A percentile compares a stretch with the other conserved stretches of the same genome.
These are phyloP conservation scores for Botrytis cinerea DNA, from an alignment of 2,329 filamentous ascomycete genomes.

Conservation along the genomic window DNA sequence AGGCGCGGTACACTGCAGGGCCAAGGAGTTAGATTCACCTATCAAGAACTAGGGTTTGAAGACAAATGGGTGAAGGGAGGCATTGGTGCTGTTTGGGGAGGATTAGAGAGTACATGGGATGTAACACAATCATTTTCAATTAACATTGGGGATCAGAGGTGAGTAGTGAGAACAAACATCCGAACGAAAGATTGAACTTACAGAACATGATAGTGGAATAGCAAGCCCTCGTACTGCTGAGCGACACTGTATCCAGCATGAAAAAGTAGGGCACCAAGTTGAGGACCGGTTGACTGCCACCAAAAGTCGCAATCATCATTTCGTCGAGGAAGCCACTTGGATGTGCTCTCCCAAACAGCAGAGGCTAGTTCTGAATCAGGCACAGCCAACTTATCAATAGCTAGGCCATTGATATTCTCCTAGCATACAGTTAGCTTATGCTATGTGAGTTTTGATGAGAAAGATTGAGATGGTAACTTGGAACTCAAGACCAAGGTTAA, in stretches of 20 bases:
- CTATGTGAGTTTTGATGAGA: neutral
- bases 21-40: neutral
- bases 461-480: neutral
- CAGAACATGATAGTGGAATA: slow-evolving; percentile 6
- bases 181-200: neutral
- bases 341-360: neutral
- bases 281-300: slow-evolving; percentile 8
- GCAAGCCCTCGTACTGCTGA: neutral
- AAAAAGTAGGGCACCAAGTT: neutral
- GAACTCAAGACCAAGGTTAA: neutral
- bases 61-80: neutral
- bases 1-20: neutral
- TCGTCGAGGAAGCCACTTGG: neutral
- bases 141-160: neutral
- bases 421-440: neutral
- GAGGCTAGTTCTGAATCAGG: neutral
- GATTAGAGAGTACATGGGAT: neutral
- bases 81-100: neutral
- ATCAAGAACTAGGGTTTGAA: neutral
- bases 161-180: neutral
- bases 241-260: neutral
- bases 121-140: neutral
- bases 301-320: neutral
- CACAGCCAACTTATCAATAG: neutral
- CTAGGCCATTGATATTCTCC: neutral